Percentiles rank a stretch among this genome's conserved stretches.
Conservation (phyloP, 768 basidiomycete genomes). For the Calocera viscosa region DNA sequence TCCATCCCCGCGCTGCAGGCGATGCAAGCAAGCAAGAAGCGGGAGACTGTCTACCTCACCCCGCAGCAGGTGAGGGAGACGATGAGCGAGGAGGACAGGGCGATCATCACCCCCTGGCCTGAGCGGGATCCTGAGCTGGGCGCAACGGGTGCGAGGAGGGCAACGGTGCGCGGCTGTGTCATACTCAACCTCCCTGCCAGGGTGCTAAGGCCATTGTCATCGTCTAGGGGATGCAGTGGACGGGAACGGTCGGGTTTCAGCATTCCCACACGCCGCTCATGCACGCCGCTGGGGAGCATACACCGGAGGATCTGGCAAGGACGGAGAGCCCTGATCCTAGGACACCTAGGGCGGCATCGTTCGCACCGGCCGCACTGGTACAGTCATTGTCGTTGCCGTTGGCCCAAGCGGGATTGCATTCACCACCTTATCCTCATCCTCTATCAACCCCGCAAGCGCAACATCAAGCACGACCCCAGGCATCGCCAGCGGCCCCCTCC, state of each 20-base stretch:
- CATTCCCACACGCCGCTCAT: background rate
- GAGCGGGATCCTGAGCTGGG: too few relatives aligned
- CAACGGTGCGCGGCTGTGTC: background rate
- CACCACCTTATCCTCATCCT: background rate
- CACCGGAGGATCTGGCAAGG: background rate
- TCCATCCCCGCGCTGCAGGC: too few relatives aligned
- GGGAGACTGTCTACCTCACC: slow-evolving; percentile 2
- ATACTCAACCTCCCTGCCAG: background rate
- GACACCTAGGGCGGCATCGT: background rate
- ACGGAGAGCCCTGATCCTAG: background rate
- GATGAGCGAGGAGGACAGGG: background rate
- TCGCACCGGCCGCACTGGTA: background rate
- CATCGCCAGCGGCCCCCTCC: too few relatives aligned
- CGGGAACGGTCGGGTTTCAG: background rate
- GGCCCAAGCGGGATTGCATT: too few relatives aligned
- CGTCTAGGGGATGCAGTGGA: background rate
- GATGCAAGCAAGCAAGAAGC: background rate
- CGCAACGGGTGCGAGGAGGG: too few relatives aligned
- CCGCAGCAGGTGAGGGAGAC: background rate
- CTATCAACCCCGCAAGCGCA: background rate
- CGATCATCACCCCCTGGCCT: background rate
- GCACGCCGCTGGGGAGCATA: background rate
- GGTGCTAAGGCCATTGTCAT: background rate
- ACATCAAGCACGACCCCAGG: background rate
- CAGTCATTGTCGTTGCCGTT: too few relatives aligned